Percentiles rank a stretch among this genome's conserved stretches.
phyloP scores from a whole-genome alignment of 140 eudicot genomes.

The Anethum foeniculum region DNA sequence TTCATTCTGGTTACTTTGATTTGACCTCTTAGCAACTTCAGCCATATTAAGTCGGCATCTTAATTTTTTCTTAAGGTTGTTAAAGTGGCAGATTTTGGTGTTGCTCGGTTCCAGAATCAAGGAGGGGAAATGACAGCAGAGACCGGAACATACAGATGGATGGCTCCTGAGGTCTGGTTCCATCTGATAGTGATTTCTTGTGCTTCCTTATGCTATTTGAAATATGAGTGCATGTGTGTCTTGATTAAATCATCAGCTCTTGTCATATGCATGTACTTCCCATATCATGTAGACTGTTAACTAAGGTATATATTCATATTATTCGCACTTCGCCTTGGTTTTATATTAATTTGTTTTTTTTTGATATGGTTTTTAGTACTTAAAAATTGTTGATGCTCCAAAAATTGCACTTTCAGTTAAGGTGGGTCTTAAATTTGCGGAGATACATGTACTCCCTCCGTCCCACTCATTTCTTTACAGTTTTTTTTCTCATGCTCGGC shows the following conservation, averaged over 20 bases:
- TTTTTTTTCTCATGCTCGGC: too few species aligned
- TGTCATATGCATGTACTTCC: background rate
- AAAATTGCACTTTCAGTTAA: background rate
- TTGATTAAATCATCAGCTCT: background rate
- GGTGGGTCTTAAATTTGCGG: background rate
- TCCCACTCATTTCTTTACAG: too few species aligned
- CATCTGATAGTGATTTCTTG: background rate
- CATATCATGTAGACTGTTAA: background rate
- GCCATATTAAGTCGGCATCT: background rate
- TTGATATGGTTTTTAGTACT: background rate
- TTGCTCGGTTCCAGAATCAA: constrained; percentile 78
- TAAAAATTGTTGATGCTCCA: background rate
- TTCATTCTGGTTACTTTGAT: background rate
- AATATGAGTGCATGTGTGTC: constrained; percentile 1
- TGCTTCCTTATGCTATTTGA: constrained; percentile 3
- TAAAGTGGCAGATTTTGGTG: constrained; percentile 97
- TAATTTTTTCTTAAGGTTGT: constrained; percentile 51
- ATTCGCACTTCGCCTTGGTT: background rate
- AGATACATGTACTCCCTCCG: background rate
- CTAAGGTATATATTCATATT: background rate
- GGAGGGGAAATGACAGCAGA: constrained; percentile 97
- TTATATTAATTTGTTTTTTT: background rate
- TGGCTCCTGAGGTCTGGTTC: constrained; percentile 94
- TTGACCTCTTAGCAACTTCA: background rate
- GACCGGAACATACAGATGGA: constrained; percentile 98